These are phyloP conservation scores for Oxyria digyna DNA, from an alignment of 148 eudicot genomes.

Conservation along the genomic window DNA sequence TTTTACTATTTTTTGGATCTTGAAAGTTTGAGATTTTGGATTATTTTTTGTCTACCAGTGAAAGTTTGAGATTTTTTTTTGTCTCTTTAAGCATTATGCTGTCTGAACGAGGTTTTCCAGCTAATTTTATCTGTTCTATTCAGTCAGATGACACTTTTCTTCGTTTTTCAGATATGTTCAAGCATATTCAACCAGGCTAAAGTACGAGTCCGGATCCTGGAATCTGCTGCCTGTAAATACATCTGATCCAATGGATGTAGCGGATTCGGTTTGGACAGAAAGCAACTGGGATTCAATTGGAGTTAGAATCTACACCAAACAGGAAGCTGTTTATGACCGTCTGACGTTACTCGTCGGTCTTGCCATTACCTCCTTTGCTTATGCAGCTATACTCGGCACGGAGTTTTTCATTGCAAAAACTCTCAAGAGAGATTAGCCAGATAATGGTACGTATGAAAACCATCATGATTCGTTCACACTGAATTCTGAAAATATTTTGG, in stretches of 20 bases:
- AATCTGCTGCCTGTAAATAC: conserved; percentile 45
- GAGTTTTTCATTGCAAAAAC: conserved; percentile 48
- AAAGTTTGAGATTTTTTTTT: no score
- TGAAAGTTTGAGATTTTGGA: no score
- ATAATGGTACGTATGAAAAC: background rate
- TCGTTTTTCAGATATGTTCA: conserved; percentile 61
- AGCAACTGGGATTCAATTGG: conserved; percentile 74
- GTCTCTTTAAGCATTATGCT: no score
- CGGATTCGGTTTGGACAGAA: conserved; percentile 88
- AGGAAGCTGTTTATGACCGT: conserved; percentile 40
- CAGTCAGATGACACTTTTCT: no score
- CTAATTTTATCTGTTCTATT: no score
- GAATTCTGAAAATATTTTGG: conserved; percentile 1
- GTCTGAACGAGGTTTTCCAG: no score
- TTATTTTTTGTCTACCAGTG: no score
- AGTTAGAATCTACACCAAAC: conserved; percentile 50
- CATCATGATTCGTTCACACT: background rate
- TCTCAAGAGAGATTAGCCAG: conserved; percentile 58
- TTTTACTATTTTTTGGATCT: no score
- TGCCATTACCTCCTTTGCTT: conserved; percentile 47
- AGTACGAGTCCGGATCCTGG: conserved; percentile 65
- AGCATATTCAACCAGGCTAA: conserved; percentile 80
- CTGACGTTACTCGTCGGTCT: conserved; percentile 50
- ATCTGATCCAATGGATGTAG: conserved; percentile 58
- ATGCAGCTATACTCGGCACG: conserved; percentile 34